Percentiles rank a stretch among this genome's conserved stretches.
phyloP scores from a whole-genome alignment of 345 rosid species.

The Chamaenerion angustifolium region DNA sequence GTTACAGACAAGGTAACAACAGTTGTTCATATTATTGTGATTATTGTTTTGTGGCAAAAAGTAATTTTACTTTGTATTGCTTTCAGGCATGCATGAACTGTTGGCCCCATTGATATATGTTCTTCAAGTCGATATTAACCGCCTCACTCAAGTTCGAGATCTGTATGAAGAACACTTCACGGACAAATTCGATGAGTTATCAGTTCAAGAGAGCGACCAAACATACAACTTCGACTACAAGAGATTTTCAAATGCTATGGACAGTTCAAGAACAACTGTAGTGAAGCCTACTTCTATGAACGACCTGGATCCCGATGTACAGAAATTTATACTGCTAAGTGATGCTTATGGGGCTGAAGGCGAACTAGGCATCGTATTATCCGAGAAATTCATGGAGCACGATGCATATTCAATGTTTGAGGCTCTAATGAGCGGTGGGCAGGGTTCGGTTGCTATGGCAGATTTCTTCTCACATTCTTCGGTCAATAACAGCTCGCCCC shows the following conservation, averaged over 20 bases:
- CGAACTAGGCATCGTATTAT: conserved; percentile 84
- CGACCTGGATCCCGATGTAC: conserved; percentile 83
- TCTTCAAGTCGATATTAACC: conserved; percentile 77
- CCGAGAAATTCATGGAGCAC: conserved; percentile 96
- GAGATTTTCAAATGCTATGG: conserved; percentile 48
- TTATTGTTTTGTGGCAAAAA: neutral
- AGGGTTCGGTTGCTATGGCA: conserved; percentile 73
- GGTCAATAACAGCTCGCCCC: conserved; percentile 50
- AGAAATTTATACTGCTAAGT: conserved; percentile 44
- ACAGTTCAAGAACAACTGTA: conserved; percentile 36
- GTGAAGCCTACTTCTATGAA: conserved; percentile 40
- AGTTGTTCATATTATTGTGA: neutral
- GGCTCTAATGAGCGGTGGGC: conserved; percentile 70
- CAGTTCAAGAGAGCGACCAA: conserved; percentile 60
- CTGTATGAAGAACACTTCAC: conserved; percentile 72
- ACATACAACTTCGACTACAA: conserved; percentile 75
- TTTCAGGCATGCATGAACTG: conserved; percentile 91
- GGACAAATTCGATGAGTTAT: conserved; percentile 74
- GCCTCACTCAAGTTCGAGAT: conserved; percentile 68
- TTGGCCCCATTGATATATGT: conserved; percentile 87
- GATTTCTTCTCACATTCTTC: conserved; percentile 61
- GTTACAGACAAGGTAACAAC: conserved; percentile 70
- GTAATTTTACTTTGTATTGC: conserved; percentile 4
- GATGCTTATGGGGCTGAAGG: conserved; percentile 99
- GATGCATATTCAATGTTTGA: conserved; percentile 98